Conservation (phyloP, 2,329 filamentous ascomycete species). For the Beauveria rudraprayagi region DNA sequence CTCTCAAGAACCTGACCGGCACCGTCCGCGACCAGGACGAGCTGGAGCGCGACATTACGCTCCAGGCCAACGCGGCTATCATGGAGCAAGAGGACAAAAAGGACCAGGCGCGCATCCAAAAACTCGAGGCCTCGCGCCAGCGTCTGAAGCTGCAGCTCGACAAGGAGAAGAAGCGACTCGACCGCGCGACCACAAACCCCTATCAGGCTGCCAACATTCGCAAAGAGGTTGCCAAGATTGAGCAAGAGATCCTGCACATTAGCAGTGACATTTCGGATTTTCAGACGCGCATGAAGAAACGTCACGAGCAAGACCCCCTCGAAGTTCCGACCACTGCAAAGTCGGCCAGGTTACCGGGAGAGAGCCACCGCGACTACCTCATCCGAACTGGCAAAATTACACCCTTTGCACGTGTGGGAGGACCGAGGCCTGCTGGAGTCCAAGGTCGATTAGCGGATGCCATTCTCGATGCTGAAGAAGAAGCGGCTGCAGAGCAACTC, state of each 20-base stretch:
- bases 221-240: constrained; percentile 57
- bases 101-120: constrained; percentile 55
- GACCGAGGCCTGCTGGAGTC: constrained; percentile 51
- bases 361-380: constrained; percentile 79
- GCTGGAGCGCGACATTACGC: constrained; percentile 74
- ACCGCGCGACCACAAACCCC: constrained; percentile 35
- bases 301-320: constrained; percentile 49
- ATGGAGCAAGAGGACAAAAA: constrained; percentile 56
- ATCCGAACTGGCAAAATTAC: constrained; percentile 97
- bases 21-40: constrained; percentile 81
- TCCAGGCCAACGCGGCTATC: constrained; percentile 51
- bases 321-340: constrained; percentile 36
- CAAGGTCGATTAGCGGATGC: constrained; percentile 67
- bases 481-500: constrained; percentile 38
- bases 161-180: constrained; percentile 40
- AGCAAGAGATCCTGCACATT: constrained; percentile 55
- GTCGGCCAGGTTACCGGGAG: constrained; percentile 61
- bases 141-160: constrained; percentile 60
- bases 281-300: constrained; percentile 67
- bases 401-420: constrained; percentile 75
- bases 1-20: constrained; percentile 55
- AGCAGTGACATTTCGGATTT: constrained; percentile 74
- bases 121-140: constrained; percentile 42
- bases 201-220: constrained; percentile 50
- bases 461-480: constrained; percentile 75